phyloP scores from a whole-genome alignment of 805 yeast species.

The Metschnikowia kofuensis region DNA sequence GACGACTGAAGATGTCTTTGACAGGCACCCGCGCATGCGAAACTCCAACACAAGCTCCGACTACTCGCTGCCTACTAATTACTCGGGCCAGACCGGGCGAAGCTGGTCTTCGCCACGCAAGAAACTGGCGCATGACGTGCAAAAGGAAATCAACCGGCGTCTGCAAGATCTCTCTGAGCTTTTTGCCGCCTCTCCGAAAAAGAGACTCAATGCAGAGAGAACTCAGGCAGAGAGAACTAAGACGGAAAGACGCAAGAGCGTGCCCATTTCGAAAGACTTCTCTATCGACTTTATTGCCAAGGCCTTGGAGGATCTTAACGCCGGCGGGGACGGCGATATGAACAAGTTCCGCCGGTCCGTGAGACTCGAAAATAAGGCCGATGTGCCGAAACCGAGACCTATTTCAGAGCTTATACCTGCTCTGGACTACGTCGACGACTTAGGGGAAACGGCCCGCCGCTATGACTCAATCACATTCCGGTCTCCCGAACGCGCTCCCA shows the following conservation, averaged over 20 bases:
- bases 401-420: constrained; percentile 13
- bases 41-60: constrained; percentile 22
- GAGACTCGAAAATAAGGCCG: constrained; percentile 13
- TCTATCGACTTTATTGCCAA: constrained; percentile 46
- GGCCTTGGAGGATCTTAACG: constrained; percentile 43
- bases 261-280: constrained; percentile 41
- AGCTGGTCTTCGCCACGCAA: constrained; percentile 46
- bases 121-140: constrained; percentile 32
- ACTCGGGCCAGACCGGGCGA: constrained; percentile 26
- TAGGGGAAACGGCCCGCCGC: constrained; percentile 36
- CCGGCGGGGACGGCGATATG: constrained; percentile 45
- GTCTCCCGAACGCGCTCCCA: constrained; percentile 2
- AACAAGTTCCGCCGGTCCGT: constrained; percentile 39
- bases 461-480: constrained; percentile 30
- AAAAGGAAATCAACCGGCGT: constrained; percentile 35
- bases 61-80: constrained; percentile 40
- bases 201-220: constrained; percentile 2
- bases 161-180: constrained; percentile 17
- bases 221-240: constrained; percentile 1
- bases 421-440: constrained; percentile 35
- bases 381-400: background rate
- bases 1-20: constrained; percentile 16
- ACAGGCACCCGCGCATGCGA: constrained; percentile 6
- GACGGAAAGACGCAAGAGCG: constrained; percentile 12
- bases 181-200: constrained; percentile 25